Percentiles rank a stretch among this genome's conserved stretches.
Conservation (phyloP, 2,329 filamentous ascomycete species). For the Leptographium galeiforme region DNA sequence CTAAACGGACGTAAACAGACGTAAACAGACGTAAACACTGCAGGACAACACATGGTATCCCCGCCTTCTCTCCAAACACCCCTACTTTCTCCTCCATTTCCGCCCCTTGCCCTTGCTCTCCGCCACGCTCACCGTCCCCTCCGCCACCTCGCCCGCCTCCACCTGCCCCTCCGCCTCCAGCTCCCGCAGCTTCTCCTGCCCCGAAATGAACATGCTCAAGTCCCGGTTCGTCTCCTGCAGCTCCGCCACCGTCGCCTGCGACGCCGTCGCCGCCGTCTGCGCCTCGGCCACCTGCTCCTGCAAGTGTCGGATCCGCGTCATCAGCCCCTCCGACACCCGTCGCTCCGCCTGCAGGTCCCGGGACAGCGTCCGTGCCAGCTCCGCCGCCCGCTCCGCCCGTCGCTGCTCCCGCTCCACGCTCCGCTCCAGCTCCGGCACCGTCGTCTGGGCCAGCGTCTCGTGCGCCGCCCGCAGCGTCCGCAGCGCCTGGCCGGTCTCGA, state of each 20-base stretch:
- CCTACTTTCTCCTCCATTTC: not conserved
- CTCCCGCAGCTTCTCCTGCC: conserved; percentile 65
- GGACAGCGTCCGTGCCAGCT: conserved; percentile 61
- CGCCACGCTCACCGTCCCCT: conserved; percentile 55
- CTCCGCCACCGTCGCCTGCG: conserved; percentile 54
- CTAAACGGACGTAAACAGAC: no score
- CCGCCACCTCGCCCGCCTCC: conserved; percentile 59
- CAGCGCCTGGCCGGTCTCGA: conserved; percentile 35
- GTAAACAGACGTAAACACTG: no score
- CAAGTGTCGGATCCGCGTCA: conserved; percentile 68
- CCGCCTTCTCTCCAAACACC: no score
- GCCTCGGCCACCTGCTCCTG: conserved; percentile 47
- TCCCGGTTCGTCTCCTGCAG: conserved; percentile 79
- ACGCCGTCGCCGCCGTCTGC: conserved; percentile 39
- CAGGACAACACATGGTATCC: no score
- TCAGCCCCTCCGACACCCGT: conserved; percentile 63
- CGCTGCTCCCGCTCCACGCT: conserved; percentile 56
- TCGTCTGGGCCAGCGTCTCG: conserved; percentile 35
- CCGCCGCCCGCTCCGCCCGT: conserved; percentile 57
- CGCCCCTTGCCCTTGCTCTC: conserved; percentile 29
- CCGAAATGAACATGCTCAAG: conserved; percentile 74
- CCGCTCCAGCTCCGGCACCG: conserved; percentile 56
- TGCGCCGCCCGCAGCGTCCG: conserved; percentile 40
- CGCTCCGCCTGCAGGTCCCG: conserved; percentile 79
- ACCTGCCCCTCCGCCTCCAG: conserved; percentile 46